These are phyloP conservation scores for Kockiozyma suomiensis DNA, from an alignment of 805 yeast genomes.

Conservation along the genomic window DNA sequence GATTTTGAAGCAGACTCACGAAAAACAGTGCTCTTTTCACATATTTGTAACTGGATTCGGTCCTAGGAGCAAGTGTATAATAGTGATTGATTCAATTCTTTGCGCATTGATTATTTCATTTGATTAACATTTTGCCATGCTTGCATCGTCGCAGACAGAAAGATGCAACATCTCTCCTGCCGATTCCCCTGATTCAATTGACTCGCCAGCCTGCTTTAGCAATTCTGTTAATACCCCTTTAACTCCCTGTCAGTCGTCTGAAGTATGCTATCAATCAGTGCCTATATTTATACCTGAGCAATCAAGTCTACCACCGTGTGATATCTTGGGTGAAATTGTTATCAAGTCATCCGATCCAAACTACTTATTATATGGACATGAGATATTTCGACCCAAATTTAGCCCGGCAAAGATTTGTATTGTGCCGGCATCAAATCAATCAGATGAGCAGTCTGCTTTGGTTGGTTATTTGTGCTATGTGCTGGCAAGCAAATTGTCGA, in stretches of 20 bases:
- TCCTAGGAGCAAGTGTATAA: no score
- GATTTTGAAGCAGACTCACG: background rate
- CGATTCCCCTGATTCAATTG: background rate
- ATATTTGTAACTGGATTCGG: no score
- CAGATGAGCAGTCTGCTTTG: background rate
- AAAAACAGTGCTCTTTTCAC: no score
- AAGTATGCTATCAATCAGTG: background rate
- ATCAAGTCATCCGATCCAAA: background rate
- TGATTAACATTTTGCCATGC: no score
- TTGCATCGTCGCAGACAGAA: no score
- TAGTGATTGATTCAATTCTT: no score
- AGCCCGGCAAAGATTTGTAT: constrained; percentile 13
- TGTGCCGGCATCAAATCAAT: background rate
- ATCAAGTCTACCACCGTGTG: background rate
- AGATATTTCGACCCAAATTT: constrained; percentile 12
- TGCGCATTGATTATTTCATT: no score
- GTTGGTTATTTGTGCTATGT: constrained; percentile 14
- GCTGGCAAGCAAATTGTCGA: background rate
- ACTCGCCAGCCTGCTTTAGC: background rate
- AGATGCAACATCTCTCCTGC: background rate
- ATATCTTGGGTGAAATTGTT: background rate
- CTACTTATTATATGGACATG: constrained; percentile 12
- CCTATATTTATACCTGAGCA: constrained; percentile 16
- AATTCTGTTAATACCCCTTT: constrained; percentile 6
- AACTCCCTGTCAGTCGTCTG: background rate